A percentile compares a stretch with the other conserved stretches of the same genome.
These are phyloP conservation scores for Sugiyamaella neomexicana DNA, from an alignment of 1,139 yeast genomes.

Conservation along the genomic window DNA sequence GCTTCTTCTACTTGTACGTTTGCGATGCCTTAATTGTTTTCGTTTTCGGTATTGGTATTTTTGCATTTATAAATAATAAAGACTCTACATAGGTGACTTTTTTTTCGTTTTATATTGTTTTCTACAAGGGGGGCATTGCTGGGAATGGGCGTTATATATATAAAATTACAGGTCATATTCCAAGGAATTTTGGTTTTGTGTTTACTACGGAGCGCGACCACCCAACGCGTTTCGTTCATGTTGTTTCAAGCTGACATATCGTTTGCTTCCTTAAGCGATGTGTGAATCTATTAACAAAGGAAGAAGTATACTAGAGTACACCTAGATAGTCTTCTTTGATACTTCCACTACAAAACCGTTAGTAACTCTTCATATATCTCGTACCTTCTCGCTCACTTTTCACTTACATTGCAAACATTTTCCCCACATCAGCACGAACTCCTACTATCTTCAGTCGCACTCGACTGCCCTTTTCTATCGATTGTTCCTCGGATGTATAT, in stretches of 20 bases:
- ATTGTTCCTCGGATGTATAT: constrained; percentile 94
- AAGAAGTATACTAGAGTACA: constrained; percentile 48
- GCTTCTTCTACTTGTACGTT: background rate
- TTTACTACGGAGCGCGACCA: background rate
- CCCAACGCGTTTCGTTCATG: background rate
- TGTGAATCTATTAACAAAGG: background rate
- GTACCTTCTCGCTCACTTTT: background rate
- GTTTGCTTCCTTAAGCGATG: background rate
- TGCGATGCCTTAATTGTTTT: background rate
- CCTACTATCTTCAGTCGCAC: constrained; percentile 95
- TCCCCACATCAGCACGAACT: constrained; percentile 95
- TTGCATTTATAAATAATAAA: constrained; percentile 11
- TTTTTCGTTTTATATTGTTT: constrained; percentile 15
- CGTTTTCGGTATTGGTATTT: background rate
- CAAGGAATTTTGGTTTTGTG: constrained; percentile 2
- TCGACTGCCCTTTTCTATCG: constrained; percentile 89
- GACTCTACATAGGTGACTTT: constrained; percentile 13
- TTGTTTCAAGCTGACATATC: background rate
- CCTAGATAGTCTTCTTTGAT: constrained; percentile 97
- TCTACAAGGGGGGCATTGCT: background rate
- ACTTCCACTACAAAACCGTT: constrained; percentile 42
- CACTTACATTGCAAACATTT: constrained; percentile 79
- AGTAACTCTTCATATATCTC: constrained; percentile 10
- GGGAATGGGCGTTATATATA: constrained; percentile 3
- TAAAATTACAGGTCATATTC: constrained; percentile 16